Evolutionary conservation across 495 filamentous ascomycete species (phyloP), one percentile per base, ranked within the genome.

Genomic region (Penicillium canariense): DNA sequence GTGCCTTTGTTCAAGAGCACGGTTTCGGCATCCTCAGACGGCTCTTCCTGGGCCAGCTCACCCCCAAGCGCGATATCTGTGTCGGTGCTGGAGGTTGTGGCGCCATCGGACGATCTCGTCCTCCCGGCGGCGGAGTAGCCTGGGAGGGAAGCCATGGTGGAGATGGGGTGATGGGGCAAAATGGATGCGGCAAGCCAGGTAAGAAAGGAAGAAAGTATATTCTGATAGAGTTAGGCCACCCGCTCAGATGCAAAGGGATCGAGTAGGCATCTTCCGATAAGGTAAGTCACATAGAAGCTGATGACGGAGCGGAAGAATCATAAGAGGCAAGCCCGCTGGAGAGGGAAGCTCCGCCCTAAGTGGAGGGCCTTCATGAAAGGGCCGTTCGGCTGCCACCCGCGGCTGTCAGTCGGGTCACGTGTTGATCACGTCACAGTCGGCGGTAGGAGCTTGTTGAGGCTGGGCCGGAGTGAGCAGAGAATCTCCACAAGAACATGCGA

Each of bases 1-100:
- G 68, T 56, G 44, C 65, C 57, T 30, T 71, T 68, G 50, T 77
- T 77, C 43, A 80, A 56, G 17, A 77, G 58, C 8, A 81, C 67
- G 3, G 75, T 72, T 49, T 77, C 74, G 22, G 63, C 65, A 36
- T 74, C 70, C 43, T 76, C 76, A 3, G 55, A 52, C 5, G 51
- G 52, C 14, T 67, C 63, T 2, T 55, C 39, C 18, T 60, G 57
- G 11, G 61, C 28, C 14, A 48, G 28, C n/a, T 36, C 25, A 5
- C 23, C 39, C 17, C 55, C 54, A 3, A 56, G 28, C 28, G 35
- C 54, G 17, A 61, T 48, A 31, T 40, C 46, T 17, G 48, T 56
- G 34, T 66, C 59, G 23, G 57, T 48, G 56, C 58, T 57, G 43
- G 64, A 48, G 27, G 68, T 50, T 30, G 58, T 60, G 59, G 60